These are phyloP conservation scores for Pseudognaphalium luteoalbum DNA, from an alignment of 129 eudicot species.

Conservation along the genomic window DNA sequence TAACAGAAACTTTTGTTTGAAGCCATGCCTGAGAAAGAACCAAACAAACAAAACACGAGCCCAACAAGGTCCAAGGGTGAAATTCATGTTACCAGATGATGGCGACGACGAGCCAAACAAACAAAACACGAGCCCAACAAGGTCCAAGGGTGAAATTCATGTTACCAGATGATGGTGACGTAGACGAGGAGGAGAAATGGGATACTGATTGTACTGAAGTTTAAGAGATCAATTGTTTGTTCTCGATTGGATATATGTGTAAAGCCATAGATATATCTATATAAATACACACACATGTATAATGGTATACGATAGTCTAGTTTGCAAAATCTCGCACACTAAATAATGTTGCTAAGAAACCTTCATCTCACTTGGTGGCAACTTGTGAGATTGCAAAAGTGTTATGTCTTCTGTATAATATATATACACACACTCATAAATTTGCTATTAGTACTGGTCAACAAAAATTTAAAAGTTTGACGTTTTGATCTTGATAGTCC, in stretches of 20 bases:
- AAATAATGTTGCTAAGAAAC: conserved; percentile 14
- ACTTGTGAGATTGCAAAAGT: background rate
- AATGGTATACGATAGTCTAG: background rate
- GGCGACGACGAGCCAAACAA: conserved; percentile 17
- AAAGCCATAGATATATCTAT: background rate
- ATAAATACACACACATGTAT: conserved; percentile 3
- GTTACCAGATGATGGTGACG: conserved; percentile 29
- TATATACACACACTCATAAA: background rate
- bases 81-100: conserved; percentile 35
- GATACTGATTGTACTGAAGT: conserved; percentile 26
- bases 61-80: conserved; percentile 35
- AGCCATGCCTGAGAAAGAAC: conserved; percentile 39
- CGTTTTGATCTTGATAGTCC: no score
- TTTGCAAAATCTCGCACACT: conserved; percentile 13
- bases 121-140: conserved; percentile 6
- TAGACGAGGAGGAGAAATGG: conserved; percentile 30
- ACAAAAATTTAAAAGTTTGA: no score
- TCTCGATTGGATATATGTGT: conserved; percentile 7
- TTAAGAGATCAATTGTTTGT: conserved; percentile 5
- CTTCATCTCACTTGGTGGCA: background rate
- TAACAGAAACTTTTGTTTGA: conserved; percentile 24
- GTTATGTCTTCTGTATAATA: background rate
- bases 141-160: conserved; percentile 41
- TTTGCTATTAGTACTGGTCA: background rate
- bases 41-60: background rate